These are phyloP conservation scores for Suillus alpinus DNA, from an alignment of 768 basidiomycete species.

Conservation along the genomic window DNA sequence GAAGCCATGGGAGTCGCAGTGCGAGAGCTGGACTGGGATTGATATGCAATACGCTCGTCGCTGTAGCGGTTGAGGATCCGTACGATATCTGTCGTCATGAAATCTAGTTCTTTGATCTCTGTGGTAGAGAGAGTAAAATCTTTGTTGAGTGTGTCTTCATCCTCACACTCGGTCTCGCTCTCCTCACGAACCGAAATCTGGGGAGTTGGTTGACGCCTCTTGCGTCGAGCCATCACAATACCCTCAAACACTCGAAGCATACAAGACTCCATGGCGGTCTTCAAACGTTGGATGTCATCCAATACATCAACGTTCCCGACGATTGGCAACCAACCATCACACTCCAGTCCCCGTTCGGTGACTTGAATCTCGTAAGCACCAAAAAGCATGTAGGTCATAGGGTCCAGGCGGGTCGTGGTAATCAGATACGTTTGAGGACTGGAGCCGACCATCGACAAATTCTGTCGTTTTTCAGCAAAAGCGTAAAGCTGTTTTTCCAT, in stretches of 20 bases:
- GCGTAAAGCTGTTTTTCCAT: conserved; percentile 75
- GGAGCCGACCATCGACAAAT: conserved; percentile 49
- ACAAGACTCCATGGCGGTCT: conserved; percentile 74
- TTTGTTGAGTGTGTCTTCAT: conserved; percentile 35
- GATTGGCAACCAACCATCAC: conserved; percentile 89
- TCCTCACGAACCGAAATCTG: conserved; percentile 40
- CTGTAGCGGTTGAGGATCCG: conserved; percentile 68
- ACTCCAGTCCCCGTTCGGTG: conserved; percentile 71
- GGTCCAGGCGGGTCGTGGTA: conserved; percentile 81
- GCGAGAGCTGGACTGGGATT: conserved; percentile 61
- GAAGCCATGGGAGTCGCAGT: conserved; percentile 65
- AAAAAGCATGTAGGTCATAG: conserved; percentile 87
- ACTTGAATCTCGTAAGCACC: conserved; percentile 79
- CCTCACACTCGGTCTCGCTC: conserved; percentile 60
- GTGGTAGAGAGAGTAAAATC: conserved; percentile 57
- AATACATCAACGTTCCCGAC: conserved; percentile 69
- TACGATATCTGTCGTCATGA: conserved; percentile 72
- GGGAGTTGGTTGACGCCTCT: conserved; percentile 25
- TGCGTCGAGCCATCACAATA: conserved; percentile 44
- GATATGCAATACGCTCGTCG: conserved; percentile 56
- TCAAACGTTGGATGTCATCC: conserved; percentile 82
- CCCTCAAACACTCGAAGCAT: conserved; percentile 92
- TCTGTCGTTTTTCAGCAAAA: conserved; percentile 81
- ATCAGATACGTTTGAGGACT: conserved; percentile 67
- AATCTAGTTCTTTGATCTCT: conserved; percentile 75